Base-by-base conservation (phyloP, 805 yeast species). In the Schwanniomyces pseudopolymorphus region DNA sequence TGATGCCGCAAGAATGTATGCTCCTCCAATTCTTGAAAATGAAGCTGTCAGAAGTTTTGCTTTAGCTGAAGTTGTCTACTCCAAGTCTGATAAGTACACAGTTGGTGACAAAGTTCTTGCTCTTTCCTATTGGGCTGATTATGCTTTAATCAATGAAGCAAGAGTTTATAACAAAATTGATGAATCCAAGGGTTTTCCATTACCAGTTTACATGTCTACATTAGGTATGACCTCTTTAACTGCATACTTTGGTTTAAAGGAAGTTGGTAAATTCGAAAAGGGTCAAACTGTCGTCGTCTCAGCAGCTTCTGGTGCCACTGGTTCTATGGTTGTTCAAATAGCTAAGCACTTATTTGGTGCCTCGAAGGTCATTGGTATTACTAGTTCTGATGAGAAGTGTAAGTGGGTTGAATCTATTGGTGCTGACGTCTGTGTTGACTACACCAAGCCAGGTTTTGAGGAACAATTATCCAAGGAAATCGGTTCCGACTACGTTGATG, bases 261-360 rank as follows among this genome's bases (percentile, higher is more conserved):
- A 74, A 33, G 72, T 80, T 45, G 83, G 81, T n/a, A 63, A 72
- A 39, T 60, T 81, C 46, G 54, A 61, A 50, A 63, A 65, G 17
- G 72, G 71, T 20, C 81, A 81, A 55, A 67, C 73, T 6, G 69
- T 79, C 52, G 63, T 82, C 39, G 67, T 84, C 39, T 77, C 84
- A 16, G 88, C 87, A 47, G 89, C 89, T 11, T 77, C 84, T 6
- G 89, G 89, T 49, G 87, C 87, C n/a, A 84, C 84, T n/a, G 89
- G 89, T 11, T 74, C 80, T 21, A 64, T 74, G 40, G 78, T 71
- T 40, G 78, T 82, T 17, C 87, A 83, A 59, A 58, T 84, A 10
- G 83, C 87, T 36, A 67, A 79, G 49, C 65, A 75, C 33, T 61
- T 78, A 9, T 70, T 77, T 58, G 77, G 77, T 31, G 84, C 84